A percentile compares a stretch with the other conserved stretches of the same genome.
Conservation (phyloP, 1,284 basidiomycete genomes). For the Cryptococcus sp. region DNA sequence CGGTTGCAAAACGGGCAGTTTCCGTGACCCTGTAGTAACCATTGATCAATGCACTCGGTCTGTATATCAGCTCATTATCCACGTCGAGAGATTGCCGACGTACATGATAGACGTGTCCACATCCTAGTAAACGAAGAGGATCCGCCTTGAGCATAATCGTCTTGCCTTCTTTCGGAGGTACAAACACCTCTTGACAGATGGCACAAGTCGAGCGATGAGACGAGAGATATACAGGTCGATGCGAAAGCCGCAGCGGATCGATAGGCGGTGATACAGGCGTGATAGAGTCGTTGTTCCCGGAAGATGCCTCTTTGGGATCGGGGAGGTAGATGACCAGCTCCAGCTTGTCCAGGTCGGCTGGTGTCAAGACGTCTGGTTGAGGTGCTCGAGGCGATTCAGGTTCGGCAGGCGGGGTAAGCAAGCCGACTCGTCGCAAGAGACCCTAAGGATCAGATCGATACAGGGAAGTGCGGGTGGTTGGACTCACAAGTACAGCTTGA, state of each 20-base stretch:
- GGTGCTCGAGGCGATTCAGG: conserved; percentile 9
- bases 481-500: conserved; percentile 18
- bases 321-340: conserved; percentile 26
- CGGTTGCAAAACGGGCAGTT: conserved; percentile 36
- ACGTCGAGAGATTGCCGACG: neutral
- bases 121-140: conserved; percentile 25
- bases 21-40: conserved; percentile 27
- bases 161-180: conserved; percentile 14
- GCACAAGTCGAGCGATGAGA: conserved; percentile 25
- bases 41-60: conserved; percentile 35
- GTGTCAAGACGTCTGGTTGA: conserved; percentile 8
- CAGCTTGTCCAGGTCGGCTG: conserved; percentile 14
- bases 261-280: neutral
- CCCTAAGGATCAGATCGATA: neutral
- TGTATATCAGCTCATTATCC: conserved; percentile 5
- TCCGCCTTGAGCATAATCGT: conserved; percentile 23
- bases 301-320: conserved; percentile 9
- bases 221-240: conserved; percentile 18
- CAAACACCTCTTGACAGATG: conserved; percentile 35
- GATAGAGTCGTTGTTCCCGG: neutral
- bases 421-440: conserved; percentile 1
- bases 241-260: conserved; percentile 13
- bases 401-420: conserved; percentile 1
- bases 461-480: neutral
- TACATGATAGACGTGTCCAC: conserved; percentile 36